Evolutionary conservation across 257 asterid species (phyloP).

Genomic region (Ilex asprella): DNA sequence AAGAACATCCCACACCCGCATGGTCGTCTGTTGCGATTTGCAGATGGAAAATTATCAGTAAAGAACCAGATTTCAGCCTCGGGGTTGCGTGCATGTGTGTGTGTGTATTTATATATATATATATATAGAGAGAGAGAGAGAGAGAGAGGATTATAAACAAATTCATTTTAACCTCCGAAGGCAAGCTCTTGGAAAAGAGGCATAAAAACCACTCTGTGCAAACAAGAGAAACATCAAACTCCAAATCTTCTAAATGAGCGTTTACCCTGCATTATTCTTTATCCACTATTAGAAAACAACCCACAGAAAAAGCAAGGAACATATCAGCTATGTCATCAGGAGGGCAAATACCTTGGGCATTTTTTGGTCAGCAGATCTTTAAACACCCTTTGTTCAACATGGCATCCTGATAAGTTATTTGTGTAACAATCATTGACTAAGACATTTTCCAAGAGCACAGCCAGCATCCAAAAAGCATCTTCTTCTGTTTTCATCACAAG

Average conservation of each 20-base stretch:
- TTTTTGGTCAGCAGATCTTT: constrained; percentile 75
- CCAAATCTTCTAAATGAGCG: constrained; percentile 77
- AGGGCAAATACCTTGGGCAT: constrained; percentile 64
- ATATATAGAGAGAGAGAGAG: not conserved
- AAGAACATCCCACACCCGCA: constrained; percentile 96
- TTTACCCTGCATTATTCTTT: constrained; percentile 56
- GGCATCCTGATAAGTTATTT: constrained; percentile 87
- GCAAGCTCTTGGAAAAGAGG: constrained; percentile 92
- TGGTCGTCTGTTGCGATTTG: constrained; percentile 59
- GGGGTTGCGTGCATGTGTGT: not conserved
- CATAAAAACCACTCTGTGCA: constrained; percentile 98
- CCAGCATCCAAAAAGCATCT: constrained; percentile 99
- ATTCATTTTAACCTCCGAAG: constrained; percentile 65
- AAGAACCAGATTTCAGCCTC: not conserved
- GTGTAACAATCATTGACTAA: constrained; percentile 91
- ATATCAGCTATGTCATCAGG: constrained; percentile 2
- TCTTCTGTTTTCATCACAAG: constrained; percentile 98
- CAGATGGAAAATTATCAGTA: constrained; percentile 9
- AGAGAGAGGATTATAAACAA: not conserved
- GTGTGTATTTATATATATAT: not conserved
- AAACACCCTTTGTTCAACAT: constrained; percentile 92
- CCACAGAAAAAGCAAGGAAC: constrained; percentile 1
- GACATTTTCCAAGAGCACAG: constrained; percentile 85
- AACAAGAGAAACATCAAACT: constrained; percentile 94
- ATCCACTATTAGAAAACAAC: constrained; percentile 5